Evolutionary conservation across 2,329 filamentous ascomycete genomes (phyloP).

Genomic region (Alternaria burnsii): DNA sequence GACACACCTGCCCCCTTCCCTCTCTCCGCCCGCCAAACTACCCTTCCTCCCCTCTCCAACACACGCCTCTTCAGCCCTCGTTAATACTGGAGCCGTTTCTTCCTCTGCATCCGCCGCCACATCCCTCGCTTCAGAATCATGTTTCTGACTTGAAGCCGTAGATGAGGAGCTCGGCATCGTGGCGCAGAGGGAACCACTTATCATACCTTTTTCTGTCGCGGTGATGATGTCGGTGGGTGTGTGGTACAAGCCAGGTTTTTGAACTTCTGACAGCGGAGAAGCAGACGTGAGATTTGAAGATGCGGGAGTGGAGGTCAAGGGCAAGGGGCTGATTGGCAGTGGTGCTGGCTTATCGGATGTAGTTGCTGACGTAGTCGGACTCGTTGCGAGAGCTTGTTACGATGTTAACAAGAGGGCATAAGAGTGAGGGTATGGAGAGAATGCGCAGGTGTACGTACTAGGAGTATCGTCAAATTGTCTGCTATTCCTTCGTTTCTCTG

Average conservation of each 20-base stretch:
- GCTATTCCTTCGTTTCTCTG: background rate
- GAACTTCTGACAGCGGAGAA: background rate
- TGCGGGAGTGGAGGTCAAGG: background rate
- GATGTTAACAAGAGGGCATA: background rate
- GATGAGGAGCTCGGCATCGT: background rate
- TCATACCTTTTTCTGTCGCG: conserved; percentile 36
- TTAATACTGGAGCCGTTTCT: background rate
- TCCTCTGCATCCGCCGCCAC: background rate
- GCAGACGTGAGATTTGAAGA: background rate
- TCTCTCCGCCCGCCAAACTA: background rate
- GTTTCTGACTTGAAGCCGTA: background rate
- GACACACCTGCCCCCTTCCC: conserved; percentile 23
- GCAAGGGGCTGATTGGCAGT: background rate
- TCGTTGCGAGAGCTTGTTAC: background rate
- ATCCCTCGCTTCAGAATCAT: background rate
- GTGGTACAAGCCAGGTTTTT: background rate
- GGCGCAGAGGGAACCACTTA: conserved; percentile 15
- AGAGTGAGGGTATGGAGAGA: background rate
- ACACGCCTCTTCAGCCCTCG: conserved; percentile 21
- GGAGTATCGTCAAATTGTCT: background rate
- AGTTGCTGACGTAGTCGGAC: background rate
- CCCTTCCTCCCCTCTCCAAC: conserved; percentile 12
- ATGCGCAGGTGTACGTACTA: background rate
- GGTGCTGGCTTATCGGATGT: background rate
- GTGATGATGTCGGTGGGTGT: conserved; percentile 23